Evolutionary conservation across 2,329 filamentous ascomycete species (phyloP), one percentile per base, ranked within the genome.

Genomic region (Neonectria magnoliae): DNA sequence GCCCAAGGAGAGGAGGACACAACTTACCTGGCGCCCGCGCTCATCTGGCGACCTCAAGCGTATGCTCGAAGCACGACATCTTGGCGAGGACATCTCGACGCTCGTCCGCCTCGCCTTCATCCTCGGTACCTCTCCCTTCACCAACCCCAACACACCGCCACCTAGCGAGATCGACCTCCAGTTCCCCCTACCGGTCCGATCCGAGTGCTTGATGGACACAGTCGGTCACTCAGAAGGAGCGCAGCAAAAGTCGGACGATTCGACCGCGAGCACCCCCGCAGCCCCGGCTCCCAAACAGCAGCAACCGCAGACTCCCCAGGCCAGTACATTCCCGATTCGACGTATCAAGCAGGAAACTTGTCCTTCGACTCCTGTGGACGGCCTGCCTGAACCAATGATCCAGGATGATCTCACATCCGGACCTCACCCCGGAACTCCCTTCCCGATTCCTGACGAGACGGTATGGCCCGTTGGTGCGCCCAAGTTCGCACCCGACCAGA

Each of bases 101-200:
- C 73, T 83, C n/a, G 79, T 83, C 22, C 80, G 81, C 41, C 73
- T 81, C 47, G 80, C 81, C 25, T 83, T 80, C 59, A 81, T 81
- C 11, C 77, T 83, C 2, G 81, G 81, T 45, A 81, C 78, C 33
- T 76, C 78, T 10, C 80, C 80, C 1, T 81, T 80, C 59, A 79
- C 76, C 14, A 76, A 73, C 14, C 72, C 73, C 20, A 74, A 67
- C 58, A 79, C 77, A 13, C 78, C 79, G 5, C 79, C 79, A 20
- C 79, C 79, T 7, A 75, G 73, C 60, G 79, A 81, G 65, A 78
- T 81, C 51, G 79, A 81, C 54, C 58, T 76, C 42, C 79, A 80
- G 69, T 81, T 81, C 67, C 72, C 79, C 59, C 73, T 80, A 36
- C 79, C 79, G 5, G 75, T 77, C 60, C 75, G 77, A 59, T 79